phyloP scores from a whole-genome alignment of 768 basidiomycete genomes.

The Filobasidium wieringae region DNA sequence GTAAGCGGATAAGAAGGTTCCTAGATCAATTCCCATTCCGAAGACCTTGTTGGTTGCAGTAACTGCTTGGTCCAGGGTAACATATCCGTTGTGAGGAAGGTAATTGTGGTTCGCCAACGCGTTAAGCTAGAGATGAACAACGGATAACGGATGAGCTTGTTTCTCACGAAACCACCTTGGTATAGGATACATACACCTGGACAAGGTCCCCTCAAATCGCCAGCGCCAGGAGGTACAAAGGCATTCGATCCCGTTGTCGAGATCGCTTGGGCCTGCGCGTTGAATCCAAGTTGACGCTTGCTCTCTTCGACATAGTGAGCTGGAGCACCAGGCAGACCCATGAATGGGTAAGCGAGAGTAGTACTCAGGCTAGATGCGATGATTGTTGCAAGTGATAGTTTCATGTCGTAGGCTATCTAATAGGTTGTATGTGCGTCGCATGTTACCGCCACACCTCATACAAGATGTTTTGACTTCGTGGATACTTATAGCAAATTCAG shows the following conservation, averaged over 20 bases:
- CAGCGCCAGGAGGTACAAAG: background rate
- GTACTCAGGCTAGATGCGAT: background rate
- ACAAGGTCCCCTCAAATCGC: conserved; percentile 7
- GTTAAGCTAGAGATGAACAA: too few relatives aligned
- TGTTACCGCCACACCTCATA: too few relatives aligned
- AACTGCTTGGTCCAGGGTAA: background rate
- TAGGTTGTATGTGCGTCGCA: too few relatives aligned
- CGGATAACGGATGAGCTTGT: too few relatives aligned
- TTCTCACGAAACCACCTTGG: too few relatives aligned
- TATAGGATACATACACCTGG: too few relatives aligned
- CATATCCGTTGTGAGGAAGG: conserved; percentile 1
- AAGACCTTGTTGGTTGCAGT: conserved; percentile 1
- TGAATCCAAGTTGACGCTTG: conserved; percentile 4
- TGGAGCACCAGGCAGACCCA: background rate
- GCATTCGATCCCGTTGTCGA: background rate
- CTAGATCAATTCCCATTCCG: conserved; percentile 2
- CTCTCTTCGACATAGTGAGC: conserved; percentile 1
- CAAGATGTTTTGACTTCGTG: too few relatives aligned
- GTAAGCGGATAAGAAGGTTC: background rate
- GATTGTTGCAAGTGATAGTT: background rate
- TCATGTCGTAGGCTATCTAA: too few relatives aligned
- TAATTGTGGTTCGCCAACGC: conserved; percentile 17
- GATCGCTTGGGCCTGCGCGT: background rate
- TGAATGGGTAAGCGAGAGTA: background rate
- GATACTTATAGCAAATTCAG: too few relatives aligned